Evolutionary conservation across 2,329 filamentous ascomycete genomes (phyloP).

Genomic region (Fusarium scirpi): DNA sequence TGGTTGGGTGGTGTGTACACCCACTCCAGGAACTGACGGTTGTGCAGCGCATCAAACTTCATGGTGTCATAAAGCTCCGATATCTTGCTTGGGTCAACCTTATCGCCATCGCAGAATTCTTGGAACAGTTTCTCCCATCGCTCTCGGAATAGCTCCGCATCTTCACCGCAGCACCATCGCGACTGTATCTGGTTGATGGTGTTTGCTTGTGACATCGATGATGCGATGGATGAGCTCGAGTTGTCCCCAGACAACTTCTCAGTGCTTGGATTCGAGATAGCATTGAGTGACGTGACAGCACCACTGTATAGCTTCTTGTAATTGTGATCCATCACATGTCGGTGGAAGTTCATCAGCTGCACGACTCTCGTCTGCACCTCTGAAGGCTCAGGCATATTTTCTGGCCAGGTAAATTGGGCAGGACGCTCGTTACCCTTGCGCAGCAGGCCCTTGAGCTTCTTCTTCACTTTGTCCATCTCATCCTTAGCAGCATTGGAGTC

Average conservation of each 20-base stretch:
- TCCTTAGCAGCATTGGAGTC: conserved; percentile 99
- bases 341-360: conserved; percentile 97
- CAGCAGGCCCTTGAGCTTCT: conserved; percentile 94
- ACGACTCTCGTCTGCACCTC: conserved; percentile 93
- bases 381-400: conserved; percentile 93
- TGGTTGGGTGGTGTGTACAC: conserved; percentile 88
- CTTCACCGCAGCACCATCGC: conserved; percentile 96
- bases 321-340: conserved; percentile 94
- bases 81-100: conserved; percentile 98
- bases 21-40: conserved; percentile 96
- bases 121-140: conserved; percentile 98
- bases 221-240: conserved; percentile 59
- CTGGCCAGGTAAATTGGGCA: conserved; percentile 97
- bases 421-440: conserved; percentile 94
- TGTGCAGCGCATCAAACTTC: conserved; percentile 99
- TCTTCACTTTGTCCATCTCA: conserved; percentile 99
- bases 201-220: conserved; percentile 70
- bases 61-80: conserved; percentile 99
- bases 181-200: conserved; percentile 80
- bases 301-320: conserved; percentile 81
- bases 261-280: conserved; percentile 64
- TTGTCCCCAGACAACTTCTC: conserved; percentile 60
- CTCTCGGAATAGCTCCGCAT: conserved; percentile 93
- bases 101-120: conserved; percentile 96
- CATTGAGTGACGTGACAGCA: conserved; percentile 71